phyloP scores from a whole-genome alignment of 129 eudicot species.

The Flaveria linearis region DNA sequence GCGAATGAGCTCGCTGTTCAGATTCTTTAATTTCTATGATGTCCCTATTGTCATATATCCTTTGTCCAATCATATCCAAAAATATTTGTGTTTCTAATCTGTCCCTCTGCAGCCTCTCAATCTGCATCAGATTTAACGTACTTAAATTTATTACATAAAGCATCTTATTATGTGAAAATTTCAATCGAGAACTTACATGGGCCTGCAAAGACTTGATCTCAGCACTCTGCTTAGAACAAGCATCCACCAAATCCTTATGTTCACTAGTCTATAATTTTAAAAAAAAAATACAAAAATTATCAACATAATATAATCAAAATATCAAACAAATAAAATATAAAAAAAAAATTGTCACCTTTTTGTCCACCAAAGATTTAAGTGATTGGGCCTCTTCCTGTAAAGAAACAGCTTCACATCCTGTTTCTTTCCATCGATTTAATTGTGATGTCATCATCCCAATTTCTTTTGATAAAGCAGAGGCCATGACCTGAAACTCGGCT shows the following conservation, averaged over 20 bases:
- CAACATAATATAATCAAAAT: constrained; percentile 15
- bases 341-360: constrained; percentile 49
- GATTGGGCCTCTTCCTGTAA: constrained; percentile 67
- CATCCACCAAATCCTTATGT: constrained; percentile 53
- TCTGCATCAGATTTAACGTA: constrained; percentile 45
- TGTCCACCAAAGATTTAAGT: constrained; percentile 50
- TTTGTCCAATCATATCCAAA: constrained; percentile 81
- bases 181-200: constrained; percentile 49
- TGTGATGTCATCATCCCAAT: constrained; percentile 86
- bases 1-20: constrained; percentile 69
- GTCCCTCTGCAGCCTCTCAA: constrained; percentile 72
- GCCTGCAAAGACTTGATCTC: constrained; percentile 66
- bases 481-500: constrained; percentile 84
- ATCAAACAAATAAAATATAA: background rate
- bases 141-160: background rate
- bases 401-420: constrained; percentile 66
- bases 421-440: constrained; percentile 78
- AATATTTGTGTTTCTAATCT: constrained; percentile 67
- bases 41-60: constrained; percentile 72
- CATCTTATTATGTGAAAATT: background rate
- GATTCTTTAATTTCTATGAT: constrained; percentile 77
- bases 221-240: constrained; percentile 55
- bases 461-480: constrained; percentile 89
- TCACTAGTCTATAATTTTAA: constrained; percentile 62
- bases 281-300: constrained; percentile 17